These are phyloP conservation scores for Phytophthora niederhauseri DNA, from an alignment of 352 stramenopile genomes.

Conservation along the genomic window DNA sequence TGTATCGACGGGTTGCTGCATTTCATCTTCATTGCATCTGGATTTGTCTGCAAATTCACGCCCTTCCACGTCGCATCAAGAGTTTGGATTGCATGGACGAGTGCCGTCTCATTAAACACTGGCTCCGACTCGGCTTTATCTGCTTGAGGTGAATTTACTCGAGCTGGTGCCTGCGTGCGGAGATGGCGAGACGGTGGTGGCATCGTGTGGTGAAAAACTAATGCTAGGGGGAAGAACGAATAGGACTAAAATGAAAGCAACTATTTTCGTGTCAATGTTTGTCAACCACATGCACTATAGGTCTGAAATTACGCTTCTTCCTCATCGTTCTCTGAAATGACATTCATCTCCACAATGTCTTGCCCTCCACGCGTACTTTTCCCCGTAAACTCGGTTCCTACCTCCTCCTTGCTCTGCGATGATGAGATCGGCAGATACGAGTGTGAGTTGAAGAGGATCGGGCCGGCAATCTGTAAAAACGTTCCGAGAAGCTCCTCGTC, in stretches of 20 bases:
- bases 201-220: conserved; percentile 13
- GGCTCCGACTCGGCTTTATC: not conserved
- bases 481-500: conserved; percentile 88
- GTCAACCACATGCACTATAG: not conserved
- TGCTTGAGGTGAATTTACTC: not conserved
- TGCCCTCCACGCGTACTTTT: conserved; percentile 43
- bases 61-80: conserved; percentile 42
- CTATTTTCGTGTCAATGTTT: conserved; percentile 31
- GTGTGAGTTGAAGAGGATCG: conserved; percentile 88
- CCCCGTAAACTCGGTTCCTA: conserved; percentile 63
- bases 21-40: too few relatives aligned
- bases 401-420: conserved; percentile 47
- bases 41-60: not conserved
- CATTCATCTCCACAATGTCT: conserved; percentile 80
- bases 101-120: conserved; percentile 30
- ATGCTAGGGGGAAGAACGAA: not conserved
- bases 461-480: conserved; percentile 89
- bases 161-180: not conserved
- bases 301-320: conserved; percentile 48
- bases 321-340: conserved; percentile 82
- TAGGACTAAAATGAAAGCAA: not conserved
- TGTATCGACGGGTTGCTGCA: not conserved
- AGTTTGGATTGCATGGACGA: conserved; percentile 50
- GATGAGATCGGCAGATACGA: conserved; percentile 67
- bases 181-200: conserved; percentile 6